Conservation (phyloP, 257 asterid species). For the Solanum sitiens region DNA sequence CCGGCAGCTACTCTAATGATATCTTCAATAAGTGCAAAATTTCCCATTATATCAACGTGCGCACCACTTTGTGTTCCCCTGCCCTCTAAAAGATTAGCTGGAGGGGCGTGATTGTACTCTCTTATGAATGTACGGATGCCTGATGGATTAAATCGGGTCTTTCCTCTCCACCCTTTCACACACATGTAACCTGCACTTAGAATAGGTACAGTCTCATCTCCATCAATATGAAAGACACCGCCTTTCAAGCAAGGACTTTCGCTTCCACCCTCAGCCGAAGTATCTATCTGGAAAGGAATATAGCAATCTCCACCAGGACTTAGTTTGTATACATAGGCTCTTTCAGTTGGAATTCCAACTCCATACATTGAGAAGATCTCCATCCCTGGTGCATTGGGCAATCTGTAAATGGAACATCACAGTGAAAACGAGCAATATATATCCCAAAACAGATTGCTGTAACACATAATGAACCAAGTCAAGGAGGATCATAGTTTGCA, state of each 20-base stretch:
- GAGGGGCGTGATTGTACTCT: conserved; percentile 71
- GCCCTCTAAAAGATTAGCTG: conserved; percentile 59
- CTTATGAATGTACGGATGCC: conserved; percentile 50
- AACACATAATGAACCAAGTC: background rate
- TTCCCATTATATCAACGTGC: conserved; percentile 84
- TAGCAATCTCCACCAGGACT: conserved; percentile 53
- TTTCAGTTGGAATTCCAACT: conserved; percentile 84
- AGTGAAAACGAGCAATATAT: background rate
- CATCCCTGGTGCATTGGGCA: conserved; percentile 79
- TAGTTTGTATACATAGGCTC: conserved; percentile 69
- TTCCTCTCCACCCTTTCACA: conserved; percentile 75
- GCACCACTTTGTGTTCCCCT: conserved; percentile 88
- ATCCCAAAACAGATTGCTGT: background rate
- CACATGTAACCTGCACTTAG: conserved; percentile 73
- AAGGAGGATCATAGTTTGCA: background rate
- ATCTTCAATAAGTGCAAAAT: conserved; percentile 70
- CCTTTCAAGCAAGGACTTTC: conserved; percentile 55
- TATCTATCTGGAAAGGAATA: conserved; percentile 71
- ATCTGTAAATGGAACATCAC: conserved; percentile 32
- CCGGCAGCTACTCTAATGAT: conserved; percentile 76
- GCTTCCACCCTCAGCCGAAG: conserved; percentile 54
- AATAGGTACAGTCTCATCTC: conserved; percentile 78
- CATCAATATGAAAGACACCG: conserved; percentile 68
- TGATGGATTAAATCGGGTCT: conserved; percentile 76
- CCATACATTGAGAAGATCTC: conserved; percentile 86